Conservation (phyloP, 495 filamentous ascomycete genomes). For the Talaromyces stipitatus region DNA sequence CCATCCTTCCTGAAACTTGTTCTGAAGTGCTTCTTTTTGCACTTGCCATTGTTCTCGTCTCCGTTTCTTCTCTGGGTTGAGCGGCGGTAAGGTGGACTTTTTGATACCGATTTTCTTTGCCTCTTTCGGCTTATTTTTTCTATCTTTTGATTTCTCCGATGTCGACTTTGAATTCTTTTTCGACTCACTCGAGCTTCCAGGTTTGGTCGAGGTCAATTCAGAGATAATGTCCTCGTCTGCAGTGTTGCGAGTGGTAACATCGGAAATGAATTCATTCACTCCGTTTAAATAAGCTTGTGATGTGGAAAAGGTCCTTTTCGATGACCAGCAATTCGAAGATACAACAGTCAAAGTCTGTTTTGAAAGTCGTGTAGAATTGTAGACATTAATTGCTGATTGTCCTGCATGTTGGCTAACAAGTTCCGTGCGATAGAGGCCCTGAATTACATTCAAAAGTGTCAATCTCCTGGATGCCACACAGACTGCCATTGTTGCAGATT, state of each 20-base stretch:
- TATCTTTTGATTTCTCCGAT: neutral
- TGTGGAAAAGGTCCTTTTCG: neutral
- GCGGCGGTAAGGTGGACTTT: neutral
- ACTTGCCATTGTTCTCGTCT: constrained; percentile 56
- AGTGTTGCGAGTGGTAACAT: neutral
- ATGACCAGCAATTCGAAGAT: neutral
- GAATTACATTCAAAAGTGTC: neutral
- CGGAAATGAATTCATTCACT: neutral
- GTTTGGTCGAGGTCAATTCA: neutral
- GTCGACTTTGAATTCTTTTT: neutral
- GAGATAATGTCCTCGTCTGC: neutral
- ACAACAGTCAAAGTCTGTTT: neutral
- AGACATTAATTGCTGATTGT: neutral
- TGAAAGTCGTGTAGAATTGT: neutral
- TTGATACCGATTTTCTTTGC: neutral
- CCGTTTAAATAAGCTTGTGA: neutral
- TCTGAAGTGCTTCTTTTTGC: constrained; percentile 58
- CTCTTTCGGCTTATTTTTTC: neutral
- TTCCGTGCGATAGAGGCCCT: neutral
- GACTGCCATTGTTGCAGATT: neutral
- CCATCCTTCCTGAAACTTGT: constrained; percentile 76
- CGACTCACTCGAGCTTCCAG: neutral
- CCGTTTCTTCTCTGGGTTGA: constrained; percentile 15
- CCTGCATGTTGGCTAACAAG: neutral
- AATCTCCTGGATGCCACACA: neutral